phyloP scores from a whole-genome alignment of 2,329 filamentous ascomycete species.

The Pestalotiopsis sp. region DNA sequence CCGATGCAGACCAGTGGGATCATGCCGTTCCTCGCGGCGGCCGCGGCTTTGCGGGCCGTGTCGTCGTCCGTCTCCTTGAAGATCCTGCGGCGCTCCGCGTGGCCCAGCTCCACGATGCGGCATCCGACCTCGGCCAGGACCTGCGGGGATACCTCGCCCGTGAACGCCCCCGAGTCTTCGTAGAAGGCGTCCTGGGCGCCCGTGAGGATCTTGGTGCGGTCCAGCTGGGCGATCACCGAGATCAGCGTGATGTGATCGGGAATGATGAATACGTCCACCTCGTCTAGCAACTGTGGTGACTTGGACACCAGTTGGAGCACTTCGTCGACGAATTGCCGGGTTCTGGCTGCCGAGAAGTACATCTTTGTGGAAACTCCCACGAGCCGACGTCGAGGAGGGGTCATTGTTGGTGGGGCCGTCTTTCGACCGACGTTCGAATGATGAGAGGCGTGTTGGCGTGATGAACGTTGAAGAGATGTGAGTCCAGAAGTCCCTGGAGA shows the following conservation, averaged over 20 bases:
- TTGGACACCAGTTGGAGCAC: slow-evolving; percentile 49
- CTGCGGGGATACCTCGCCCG: slow-evolving; percentile 74
- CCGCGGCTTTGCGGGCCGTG: slow-evolving; percentile 70
- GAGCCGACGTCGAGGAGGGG: slow-evolving; percentile 55
- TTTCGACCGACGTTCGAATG: no score
- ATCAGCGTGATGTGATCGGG: slow-evolving; percentile 75
- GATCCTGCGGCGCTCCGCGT: slow-evolving; percentile 74
- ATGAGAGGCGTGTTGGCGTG: no score
- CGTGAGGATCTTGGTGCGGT: slow-evolving; percentile 54
- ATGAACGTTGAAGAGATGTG: no score
- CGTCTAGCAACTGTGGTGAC: slow-evolving; percentile 24
- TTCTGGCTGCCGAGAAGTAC: slow-evolving; percentile 74
- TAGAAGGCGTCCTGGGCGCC: slow-evolving; percentile 79
- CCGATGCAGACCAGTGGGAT: slow-evolving; percentile 81
- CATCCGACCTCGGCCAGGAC: slow-evolving; percentile 70
- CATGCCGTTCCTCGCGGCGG: slow-evolving; percentile 69
- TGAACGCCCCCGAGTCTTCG: slow-evolving; percentile 73
- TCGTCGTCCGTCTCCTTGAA: slow-evolving; percentile 76
- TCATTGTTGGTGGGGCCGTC: background rate
- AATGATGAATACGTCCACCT: slow-evolving; percentile 65
- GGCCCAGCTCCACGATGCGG: slow-evolving; percentile 75
- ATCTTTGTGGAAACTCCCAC: slow-evolving; percentile 78
- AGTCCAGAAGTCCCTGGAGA: no score
- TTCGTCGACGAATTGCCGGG: slow-evolving; percentile 55
- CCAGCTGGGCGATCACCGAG: slow-evolving; percentile 51